Evolutionary conservation across 345 rosid species (phyloP).

Genomic region (Dipteronia sinensis): DNA sequence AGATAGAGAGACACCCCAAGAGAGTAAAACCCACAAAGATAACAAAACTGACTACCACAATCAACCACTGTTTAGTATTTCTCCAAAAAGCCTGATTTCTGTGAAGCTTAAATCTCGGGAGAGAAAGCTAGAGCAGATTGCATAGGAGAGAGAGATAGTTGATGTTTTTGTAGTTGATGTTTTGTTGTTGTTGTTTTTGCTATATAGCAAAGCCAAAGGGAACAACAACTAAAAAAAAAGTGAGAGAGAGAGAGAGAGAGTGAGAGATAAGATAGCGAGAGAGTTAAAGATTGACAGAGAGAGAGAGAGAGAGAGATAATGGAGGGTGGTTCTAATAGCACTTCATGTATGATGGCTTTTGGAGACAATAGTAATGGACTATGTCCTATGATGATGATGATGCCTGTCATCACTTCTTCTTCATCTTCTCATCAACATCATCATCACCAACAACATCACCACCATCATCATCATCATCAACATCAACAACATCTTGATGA

Average conservation of each 20-base stretch:
- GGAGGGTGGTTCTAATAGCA: slow-evolving; percentile 79
- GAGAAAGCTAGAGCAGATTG: slow-evolving; percentile 34
- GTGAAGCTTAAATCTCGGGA: slow-evolving; percentile 94
- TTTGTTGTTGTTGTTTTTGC: neutral
- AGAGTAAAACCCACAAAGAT: slow-evolving; percentile 26
- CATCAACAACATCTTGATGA: slow-evolving; percentile 35
- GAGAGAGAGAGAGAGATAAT: slow-evolving; percentile 47
- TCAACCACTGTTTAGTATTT: slow-evolving; percentile 55
- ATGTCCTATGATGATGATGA: slow-evolving; percentile 70
- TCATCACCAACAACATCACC: slow-evolving; percentile 35
- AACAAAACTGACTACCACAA: slow-evolving; percentile 18
- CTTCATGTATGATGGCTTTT: slow-evolving; percentile 71
- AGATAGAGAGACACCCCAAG: slow-evolving; percentile 21
- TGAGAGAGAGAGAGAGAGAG: slow-evolving; percentile 19
- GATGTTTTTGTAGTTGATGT: slow-evolving; percentile 26
- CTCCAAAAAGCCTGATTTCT: slow-evolving; percentile 64
- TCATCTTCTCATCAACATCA: slow-evolving; percentile 12
- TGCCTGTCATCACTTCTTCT: slow-evolving; percentile 54
- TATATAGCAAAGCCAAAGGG: slow-evolving; percentile 48
- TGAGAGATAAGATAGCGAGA: slow-evolving; percentile 19
- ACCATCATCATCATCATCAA: slow-evolving; percentile 35
- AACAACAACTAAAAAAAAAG: slow-evolving; percentile 22
- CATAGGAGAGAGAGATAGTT: slow-evolving; percentile 27
- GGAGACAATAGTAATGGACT: slow-evolving; percentile 69
- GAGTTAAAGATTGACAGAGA: neutral